Conservation (phyloP, 495 filamentous ascomycete species). For the Tetracladium marchalianum region DNA sequence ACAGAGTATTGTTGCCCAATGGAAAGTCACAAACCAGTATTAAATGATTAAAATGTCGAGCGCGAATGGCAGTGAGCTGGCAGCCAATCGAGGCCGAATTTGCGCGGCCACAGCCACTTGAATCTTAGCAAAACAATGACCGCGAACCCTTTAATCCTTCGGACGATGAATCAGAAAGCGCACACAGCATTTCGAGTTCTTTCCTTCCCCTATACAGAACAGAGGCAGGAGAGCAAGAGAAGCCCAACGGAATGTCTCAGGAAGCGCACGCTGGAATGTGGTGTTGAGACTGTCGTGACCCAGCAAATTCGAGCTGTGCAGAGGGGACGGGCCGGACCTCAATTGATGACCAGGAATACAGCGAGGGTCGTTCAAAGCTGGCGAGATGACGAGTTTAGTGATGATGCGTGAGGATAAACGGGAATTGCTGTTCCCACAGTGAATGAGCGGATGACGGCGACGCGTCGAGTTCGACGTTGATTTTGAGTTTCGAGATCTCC, state of each 20-base stretch:
- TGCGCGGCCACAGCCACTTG: conserved; percentile 14
- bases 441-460: conserved; percentile 19
- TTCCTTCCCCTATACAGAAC: conserved; percentile 14
- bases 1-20: conserved; percentile 11
- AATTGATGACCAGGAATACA: too few relatives aligned
- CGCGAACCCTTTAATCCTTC: conserved; percentile 20
- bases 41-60: conserved; percentile 12
- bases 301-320: too few relatives aligned
- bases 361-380: too few relatives aligned
- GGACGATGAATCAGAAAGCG: conserved; percentile 16
- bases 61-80: conserved; percentile 8
- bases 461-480: conserved; percentile 17
- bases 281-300: neutral
- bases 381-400: too few relatives aligned
- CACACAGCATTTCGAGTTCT: conserved; percentile 23
- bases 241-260: neutral
- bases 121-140: conserved; percentile 16
- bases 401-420: neutral
- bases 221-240: neutral
- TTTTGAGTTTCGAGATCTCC: too few relatives aligned
- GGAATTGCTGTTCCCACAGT: conserved; percentile 6
- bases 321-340: too few relatives aligned
- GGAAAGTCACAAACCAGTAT: conserved; percentile 19
- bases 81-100: conserved; percentile 12
- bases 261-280: neutral